These are phyloP conservation scores for Lotus japonicus DNA, from an alignment of 306 rosid genomes.

Conservation along the genomic window DNA sequence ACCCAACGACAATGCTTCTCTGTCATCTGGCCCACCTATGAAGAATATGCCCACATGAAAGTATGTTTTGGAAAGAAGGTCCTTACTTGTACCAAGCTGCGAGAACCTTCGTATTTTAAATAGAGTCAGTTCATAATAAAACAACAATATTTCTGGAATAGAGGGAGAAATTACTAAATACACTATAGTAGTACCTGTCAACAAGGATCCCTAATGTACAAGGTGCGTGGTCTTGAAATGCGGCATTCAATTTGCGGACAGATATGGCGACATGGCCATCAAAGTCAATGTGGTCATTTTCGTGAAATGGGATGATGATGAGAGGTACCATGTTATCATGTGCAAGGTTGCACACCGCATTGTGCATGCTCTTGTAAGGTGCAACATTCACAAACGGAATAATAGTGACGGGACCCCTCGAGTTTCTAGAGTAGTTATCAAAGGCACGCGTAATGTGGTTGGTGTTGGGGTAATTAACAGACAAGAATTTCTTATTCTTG, in stretches of 20 bases:
- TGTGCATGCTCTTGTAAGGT: slow-evolving; percentile 51
- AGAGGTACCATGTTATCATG: slow-evolving; percentile 35
- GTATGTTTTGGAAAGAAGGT: background rate
- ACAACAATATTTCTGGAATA: too few species aligned
- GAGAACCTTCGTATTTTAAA: too few species aligned
- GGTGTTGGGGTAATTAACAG: slow-evolving; percentile 15
- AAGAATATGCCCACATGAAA: slow-evolving; percentile 39
- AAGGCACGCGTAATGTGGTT: slow-evolving; percentile 48
- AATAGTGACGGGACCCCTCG: slow-evolving; percentile 24
- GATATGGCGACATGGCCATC: background rate
- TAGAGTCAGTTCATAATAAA: too few species aligned
- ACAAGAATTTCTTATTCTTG: background rate
- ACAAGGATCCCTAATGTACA: slow-evolving; percentile 64
- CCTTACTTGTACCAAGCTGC: background rate
- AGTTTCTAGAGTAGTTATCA: slow-evolving; percentile 38
- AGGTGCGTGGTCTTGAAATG: slow-evolving; percentile 21
- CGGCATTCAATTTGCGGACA: slow-evolving; percentile 31
- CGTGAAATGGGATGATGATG: slow-evolving; percentile 45
- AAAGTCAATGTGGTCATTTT: slow-evolving; percentile 7
- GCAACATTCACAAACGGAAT: slow-evolving; percentile 39
- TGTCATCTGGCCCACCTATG: slow-evolving; percentile 52
- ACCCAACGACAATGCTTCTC: slow-evolving; percentile 46
- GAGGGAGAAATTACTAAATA: too few species aligned
- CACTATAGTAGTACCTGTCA: slow-evolving; percentile 13
- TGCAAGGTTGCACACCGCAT: slow-evolving; percentile 26